Evolutionary conservation across 805 yeast species (phyloP).

Genomic region (Komagataella mondaviorum): DNA sequence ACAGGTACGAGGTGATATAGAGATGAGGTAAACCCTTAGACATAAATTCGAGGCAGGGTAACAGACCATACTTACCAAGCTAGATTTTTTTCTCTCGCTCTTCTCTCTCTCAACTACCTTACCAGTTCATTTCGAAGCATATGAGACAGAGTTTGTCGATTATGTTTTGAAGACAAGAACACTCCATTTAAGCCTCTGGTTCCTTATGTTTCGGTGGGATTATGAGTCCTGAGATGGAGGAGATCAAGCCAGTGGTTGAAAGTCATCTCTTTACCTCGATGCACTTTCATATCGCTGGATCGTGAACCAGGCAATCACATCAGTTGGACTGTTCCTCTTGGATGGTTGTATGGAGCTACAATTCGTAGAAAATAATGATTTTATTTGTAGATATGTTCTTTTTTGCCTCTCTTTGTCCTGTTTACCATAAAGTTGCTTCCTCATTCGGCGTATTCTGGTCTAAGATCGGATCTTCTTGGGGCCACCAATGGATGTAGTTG

Average conservation of each 20-base stretch:
- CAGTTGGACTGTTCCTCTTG: not conserved
- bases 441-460: slow-evolving; percentile 56
- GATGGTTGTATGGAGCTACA: not conserved
- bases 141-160: not conserved
- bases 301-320: not conserved
- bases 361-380: not conserved
- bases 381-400: not conserved
- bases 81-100: not conserved
- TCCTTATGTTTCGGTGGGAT: not conserved
- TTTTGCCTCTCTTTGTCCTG: not conserved
- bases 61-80: not conserved
- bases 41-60: not conserved
- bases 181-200: not conserved
- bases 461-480: slow-evolving; percentile 80
- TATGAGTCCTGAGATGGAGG: not conserved
- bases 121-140: not conserved
- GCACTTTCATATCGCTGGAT: not conserved
- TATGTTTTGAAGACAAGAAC: not conserved
- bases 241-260: not conserved
- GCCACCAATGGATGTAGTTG: slow-evolving; percentile 87
- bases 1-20: not conserved
- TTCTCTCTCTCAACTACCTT: not conserved
- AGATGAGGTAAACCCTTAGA: not conserved
- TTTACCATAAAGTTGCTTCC: slow-evolving; percentile 1
- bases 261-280: not conserved